These are phyloP conservation scores for Xylaria cubensis DNA, from an alignment of 495 filamentous ascomycete genomes.

Conservation along the genomic window DNA sequence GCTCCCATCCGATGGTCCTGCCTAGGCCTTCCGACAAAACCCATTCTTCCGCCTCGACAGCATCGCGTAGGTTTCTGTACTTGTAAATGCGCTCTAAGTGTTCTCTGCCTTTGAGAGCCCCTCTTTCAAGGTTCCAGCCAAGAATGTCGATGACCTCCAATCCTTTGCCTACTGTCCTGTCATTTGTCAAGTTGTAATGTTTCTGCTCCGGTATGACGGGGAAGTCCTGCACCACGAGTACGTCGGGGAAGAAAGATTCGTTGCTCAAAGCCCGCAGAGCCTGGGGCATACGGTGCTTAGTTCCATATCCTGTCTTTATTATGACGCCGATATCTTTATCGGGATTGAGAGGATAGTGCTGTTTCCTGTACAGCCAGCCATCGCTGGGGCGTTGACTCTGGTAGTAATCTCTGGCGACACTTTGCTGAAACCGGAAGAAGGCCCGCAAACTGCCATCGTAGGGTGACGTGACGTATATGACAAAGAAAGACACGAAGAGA, in stretches of 20 bases:
- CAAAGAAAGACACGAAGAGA: conserved; percentile 32
- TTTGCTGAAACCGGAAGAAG: conserved; percentile 42
- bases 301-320: conserved; percentile 56
- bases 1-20: conserved; percentile 51
- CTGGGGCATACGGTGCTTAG: conserved; percentile 43
- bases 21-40: conserved; percentile 44
- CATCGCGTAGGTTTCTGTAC: conserved; percentile 45
- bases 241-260: conserved; percentile 38
- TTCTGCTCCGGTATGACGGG: conserved; percentile 34
- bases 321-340: conserved; percentile 48
- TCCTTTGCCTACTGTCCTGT: conserved; percentile 32
- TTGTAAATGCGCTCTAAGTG: conserved; percentile 41
- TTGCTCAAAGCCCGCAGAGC: conserved; percentile 46
- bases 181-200: conserved; percentile 34
- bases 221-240: conserved; percentile 53
- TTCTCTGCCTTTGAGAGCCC: conserved; percentile 37
- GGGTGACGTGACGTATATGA: conserved; percentile 36
- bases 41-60: conserved; percentile 44
- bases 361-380: conserved; percentile 37
- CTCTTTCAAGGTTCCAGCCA: conserved; percentile 39
- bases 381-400: conserved; percentile 41
- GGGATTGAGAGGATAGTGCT: conserved; percentile 42
- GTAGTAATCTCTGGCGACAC: conserved; percentile 35
- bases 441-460: conserved; percentile 36
- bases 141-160: conserved; percentile 43